Evolutionary conservation across 331 rosid species (phyloP), one percentile per base, ranked within the genome.

Genomic region (Telfairia occidentalis): DNA sequence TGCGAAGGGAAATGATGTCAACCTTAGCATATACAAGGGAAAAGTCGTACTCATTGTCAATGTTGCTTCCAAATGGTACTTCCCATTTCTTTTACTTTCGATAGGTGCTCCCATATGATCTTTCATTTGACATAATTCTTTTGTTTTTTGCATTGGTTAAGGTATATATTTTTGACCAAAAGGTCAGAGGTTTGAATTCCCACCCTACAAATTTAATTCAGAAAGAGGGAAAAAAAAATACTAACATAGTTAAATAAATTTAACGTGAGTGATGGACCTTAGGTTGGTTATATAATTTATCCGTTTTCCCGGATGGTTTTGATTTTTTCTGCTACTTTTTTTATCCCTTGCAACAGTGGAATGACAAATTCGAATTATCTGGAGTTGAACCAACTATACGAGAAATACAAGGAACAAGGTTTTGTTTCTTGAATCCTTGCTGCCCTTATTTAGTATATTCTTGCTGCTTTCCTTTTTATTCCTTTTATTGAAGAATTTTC

Each of bases 11-110:
- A 73, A 83, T 45, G 88, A 83, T 60, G 78, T 84, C 3, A 85
- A 84, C 72, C 88, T 89, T 73, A 29, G 85, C 59, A 78, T 70
- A 40, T 90, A 84, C 81, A 87, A 81, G 71, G 97, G 95, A 5
- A 87, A 89, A 80, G 90, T 90, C 42, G 67, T 90, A 0, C 85
- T 89, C 35, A 78, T 90, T 75, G 81, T 87, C 73, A 90, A 90
- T 72, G 97, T 90, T 90, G 97, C 97, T 76, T 90, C 95, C 78
- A 87, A 89, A 82, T 90, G 97, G 97, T 90, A 84, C 32, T n/a
- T 6, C 18, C 28, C 43, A 28, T 49, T 16, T 54, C 55, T 19
- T 32, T 43, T 71, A 3, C 54, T 13, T 7, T 45, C 7, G 0
- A 15, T 23, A 26, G 72, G 5, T 40, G 13, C 29, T 1, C 40